phyloP scores from a whole-genome alignment of 164 flowering plant genomes.

The Stephania cephalantha region DNA sequence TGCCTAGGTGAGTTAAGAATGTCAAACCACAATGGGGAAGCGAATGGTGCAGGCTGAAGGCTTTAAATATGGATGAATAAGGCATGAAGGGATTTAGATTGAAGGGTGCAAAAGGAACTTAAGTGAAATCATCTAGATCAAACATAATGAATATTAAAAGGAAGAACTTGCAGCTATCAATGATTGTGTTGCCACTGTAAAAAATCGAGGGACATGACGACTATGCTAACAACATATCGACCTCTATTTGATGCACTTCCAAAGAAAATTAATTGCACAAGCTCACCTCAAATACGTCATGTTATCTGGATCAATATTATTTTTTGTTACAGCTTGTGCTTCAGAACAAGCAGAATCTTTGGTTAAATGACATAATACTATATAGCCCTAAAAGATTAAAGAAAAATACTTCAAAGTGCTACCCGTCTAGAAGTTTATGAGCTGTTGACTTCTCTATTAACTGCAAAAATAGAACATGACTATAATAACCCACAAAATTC shows the following conservation, averaged over 20 bases:
- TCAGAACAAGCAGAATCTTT: slow-evolving; percentile 11
- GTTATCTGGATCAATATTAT: slow-evolving; percentile 33
- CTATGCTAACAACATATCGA: neutral
- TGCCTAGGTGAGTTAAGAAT: neutral
- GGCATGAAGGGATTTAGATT: neutral
- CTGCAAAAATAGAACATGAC: slow-evolving; percentile 5
- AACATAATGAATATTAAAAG: neutral
- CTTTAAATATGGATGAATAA: neutral
- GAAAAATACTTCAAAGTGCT: neutral
- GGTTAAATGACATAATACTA: neutral
- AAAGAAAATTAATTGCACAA: slow-evolving; percentile 2
- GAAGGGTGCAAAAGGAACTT: neutral
- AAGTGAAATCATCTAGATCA: neutral
- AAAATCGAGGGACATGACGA: neutral
- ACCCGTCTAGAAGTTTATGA: slow-evolving; percentile 17
- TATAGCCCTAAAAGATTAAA: neutral
- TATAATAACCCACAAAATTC: neutral
- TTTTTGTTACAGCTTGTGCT: slow-evolving; percentile 24
- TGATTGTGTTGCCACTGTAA: neutral
- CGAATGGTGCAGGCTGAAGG: neutral
- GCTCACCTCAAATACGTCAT: slow-evolving; percentile 36
- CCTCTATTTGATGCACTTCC: neutral
- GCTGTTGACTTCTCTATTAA: slow-evolving; percentile 18
- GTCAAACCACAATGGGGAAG: neutral
- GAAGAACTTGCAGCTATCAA: neutral